Evolutionary conservation across 2,329 filamentous ascomycete species (phyloP).

Genomic region (Trichophyton simii): DNA sequence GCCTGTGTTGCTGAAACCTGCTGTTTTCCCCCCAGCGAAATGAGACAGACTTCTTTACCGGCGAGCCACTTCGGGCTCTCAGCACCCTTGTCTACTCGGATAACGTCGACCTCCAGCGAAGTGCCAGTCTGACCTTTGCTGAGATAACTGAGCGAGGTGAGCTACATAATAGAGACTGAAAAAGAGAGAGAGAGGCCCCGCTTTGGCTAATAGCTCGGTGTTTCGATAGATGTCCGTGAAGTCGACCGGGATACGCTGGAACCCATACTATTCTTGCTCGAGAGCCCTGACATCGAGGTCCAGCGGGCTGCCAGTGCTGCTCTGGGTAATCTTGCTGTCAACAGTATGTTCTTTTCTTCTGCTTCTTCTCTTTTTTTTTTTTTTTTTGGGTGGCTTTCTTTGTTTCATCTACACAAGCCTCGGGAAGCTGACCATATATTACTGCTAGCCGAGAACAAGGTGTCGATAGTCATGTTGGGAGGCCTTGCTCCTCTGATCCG

Average conservation of each 20-base stretch:
- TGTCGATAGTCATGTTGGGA: conserved; percentile 83
- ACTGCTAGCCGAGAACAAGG: conserved; percentile 79
- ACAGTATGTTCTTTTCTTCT: conserved; percentile 52
- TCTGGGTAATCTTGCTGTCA: conserved; percentile 88
- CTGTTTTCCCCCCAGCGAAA: conserved; percentile 50
- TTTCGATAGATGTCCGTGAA: conserved; percentile 70
- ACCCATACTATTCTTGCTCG: conserved; percentile 86
- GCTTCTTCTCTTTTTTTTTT: not conserved
- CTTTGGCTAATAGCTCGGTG: not conserved
- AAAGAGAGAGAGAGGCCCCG: too few species aligned
- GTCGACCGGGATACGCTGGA: conserved; percentile 91
- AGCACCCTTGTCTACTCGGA: conserved; percentile 97
- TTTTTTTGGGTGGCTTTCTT: not conserved
- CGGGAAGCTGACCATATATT: not conserved
- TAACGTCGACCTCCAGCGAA: conserved; percentile 94
- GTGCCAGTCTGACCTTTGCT: conserved; percentile 94
- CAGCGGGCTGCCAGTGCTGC: conserved; percentile 93
- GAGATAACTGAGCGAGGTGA: conserved; percentile 96
- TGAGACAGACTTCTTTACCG: conserved; percentile 96
- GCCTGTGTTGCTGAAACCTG: not conserved
- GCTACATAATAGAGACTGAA: conserved; percentile 8
- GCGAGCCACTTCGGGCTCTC: conserved; percentile 82
- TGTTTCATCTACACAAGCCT: not conserved
- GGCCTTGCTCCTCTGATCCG: conserved; percentile 84
- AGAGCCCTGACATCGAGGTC: conserved; percentile 92